These are phyloP conservation scores for Inosperma sp. DNA, from an alignment of 768 basidiomycete genomes.

Conservation along the genomic window DNA sequence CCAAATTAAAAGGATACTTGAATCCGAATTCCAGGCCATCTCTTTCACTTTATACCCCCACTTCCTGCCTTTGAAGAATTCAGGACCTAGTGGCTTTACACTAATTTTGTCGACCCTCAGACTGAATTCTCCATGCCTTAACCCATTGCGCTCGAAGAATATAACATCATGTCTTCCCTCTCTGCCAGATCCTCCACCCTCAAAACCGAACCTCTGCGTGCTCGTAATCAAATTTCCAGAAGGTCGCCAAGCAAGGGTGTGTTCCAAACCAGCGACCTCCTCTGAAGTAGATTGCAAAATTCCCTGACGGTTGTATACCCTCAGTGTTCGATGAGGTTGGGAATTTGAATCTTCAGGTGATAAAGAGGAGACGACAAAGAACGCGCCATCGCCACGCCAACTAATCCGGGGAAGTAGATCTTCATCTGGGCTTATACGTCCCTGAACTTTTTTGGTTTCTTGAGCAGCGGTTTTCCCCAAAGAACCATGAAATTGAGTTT, in stretches of 20 bases:
- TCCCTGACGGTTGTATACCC: conserved; percentile 74
- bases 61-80: conserved; percentile 30
- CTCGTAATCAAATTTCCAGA: conserved; percentile 81
- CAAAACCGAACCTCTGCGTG: conserved; percentile 77
- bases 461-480: conserved; percentile 82
- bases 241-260: conserved; percentile 78
- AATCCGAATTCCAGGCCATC: conserved; percentile 84
- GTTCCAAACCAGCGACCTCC: conserved; percentile 76
- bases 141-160: conserved; percentile 93
- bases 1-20: conserved; percentile 82
- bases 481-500: conserved; percentile 97
- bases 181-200: conserved; percentile 61
- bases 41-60: conserved; percentile 76
- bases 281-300: conserved; percentile 82
- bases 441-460: conserved; percentile 35
- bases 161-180: conserved; percentile 78
- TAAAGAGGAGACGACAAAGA: conserved; percentile 79
- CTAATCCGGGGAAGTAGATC: conserved; percentile 68
- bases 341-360: conserved; percentile 37
- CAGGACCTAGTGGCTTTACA: conserved; percentile 32
- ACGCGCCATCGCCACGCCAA: conserved; percentile 92
- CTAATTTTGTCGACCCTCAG: conserved; percentile 39
- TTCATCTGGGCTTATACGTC: conserved; percentile 65
- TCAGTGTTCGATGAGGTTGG: conserved; percentile 50
- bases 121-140: conserved; percentile 86